Percentiles rank a stretch among this genome's conserved stretches.
Evolutionary conservation across 2,329 filamentous ascomycete genomes (phyloP).

Genomic region (Ophiostoma sp.): DNA sequence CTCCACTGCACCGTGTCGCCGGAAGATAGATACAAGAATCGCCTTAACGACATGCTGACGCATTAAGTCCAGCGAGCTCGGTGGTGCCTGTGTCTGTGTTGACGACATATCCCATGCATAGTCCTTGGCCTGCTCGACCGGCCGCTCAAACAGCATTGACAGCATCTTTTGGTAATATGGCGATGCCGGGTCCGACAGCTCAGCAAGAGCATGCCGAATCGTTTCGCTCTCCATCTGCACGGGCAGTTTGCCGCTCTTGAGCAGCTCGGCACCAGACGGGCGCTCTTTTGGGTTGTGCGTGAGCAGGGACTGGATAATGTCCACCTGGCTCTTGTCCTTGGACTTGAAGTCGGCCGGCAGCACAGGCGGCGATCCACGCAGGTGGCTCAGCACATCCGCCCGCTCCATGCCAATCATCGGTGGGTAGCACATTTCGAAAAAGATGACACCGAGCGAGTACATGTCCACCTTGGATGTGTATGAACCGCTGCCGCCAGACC

Average conservation of each 20-base stretch:
- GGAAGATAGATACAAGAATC: conserved; percentile 71
- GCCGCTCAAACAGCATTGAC: conserved; percentile 72
- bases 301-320: conserved; percentile 73
- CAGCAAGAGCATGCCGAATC: conserved; percentile 74
- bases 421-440: conserved; percentile 92
- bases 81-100: conserved; percentile 46
- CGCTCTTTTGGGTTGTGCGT: conserved; percentile 77
- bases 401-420: conserved; percentile 60
- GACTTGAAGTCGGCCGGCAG: conserved; percentile 70
- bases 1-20: conserved; percentile 84
- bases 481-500: conserved; percentile 64
- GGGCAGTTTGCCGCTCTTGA: conserved; percentile 81
- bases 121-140: conserved; percentile 73
- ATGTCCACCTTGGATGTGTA: conserved; percentile 97
- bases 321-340: conserved; percentile 65
- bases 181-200: conserved; percentile 74
- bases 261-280: conserved; percentile 73
- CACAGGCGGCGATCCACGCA: conserved; percentile 61
- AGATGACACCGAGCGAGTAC: conserved; percentile 95
- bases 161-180: conserved; percentile 88
- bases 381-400: conserved; percentile 57
- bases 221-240: conserved; percentile 91
- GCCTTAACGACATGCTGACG: conserved; percentile 70
- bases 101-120: conserved; percentile 67
- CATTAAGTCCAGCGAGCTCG: conserved; percentile 53